Percentiles rank a stretch among this genome's conserved stretches.
These are phyloP conservation scores for Starmerella apis DNA, from an alignment of 805 yeast species.

Conservation along the genomic window DNA sequence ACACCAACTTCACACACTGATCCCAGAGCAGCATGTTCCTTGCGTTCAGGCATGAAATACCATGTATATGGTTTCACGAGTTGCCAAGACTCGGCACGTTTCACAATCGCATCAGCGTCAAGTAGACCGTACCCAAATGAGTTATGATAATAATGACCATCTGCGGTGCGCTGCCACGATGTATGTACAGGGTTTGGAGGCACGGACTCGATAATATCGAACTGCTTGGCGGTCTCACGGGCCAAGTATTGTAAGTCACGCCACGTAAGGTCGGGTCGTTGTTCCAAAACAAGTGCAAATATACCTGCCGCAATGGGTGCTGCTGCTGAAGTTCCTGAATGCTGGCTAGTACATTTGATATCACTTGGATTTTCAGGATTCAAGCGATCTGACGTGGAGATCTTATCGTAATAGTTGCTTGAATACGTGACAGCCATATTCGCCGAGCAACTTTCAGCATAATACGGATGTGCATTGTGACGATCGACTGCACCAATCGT, in stretches of 20 bases:
- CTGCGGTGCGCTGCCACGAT: constrained; percentile 60
- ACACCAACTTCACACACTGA: constrained; percentile 12
- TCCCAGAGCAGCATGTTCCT: constrained; percentile 4
- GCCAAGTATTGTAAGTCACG: constrained; percentile 84
- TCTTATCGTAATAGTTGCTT: constrained; percentile 80
- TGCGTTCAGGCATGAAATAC: constrained; percentile 38
- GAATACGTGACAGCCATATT: constrained; percentile 89
- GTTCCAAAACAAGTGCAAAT: constrained; percentile 68
- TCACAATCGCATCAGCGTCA: constrained; percentile 69
- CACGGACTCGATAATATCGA: constrained; percentile 37
- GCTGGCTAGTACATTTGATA: constrained; percentile 52
- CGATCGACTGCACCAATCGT: constrained; percentile 92
- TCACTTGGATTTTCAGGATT: constrained; percentile 17
- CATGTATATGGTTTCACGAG: constrained; percentile 89
- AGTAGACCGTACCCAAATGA: constrained; percentile 85
- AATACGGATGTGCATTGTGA: constrained; percentile 74
- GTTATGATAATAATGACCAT: constrained; percentile 66
- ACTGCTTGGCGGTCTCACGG: constrained; percentile 56
- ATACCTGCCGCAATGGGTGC: constrained; percentile 98
- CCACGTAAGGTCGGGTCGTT: constrained; percentile 86
- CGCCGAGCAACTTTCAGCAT: constrained; percentile 89
- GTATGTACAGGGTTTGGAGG: constrained; percentile 30
- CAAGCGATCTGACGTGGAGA: constrained; percentile 54
- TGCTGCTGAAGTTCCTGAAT: constrained; percentile 98
- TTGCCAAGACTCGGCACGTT: constrained; percentile 62